A percentile compares a stretch with the other conserved stretches of the same genome.
Evolutionary conservation across 805 yeast genomes (phyloP).

Genomic region (Wickerhamiella spandovensis): DNA sequence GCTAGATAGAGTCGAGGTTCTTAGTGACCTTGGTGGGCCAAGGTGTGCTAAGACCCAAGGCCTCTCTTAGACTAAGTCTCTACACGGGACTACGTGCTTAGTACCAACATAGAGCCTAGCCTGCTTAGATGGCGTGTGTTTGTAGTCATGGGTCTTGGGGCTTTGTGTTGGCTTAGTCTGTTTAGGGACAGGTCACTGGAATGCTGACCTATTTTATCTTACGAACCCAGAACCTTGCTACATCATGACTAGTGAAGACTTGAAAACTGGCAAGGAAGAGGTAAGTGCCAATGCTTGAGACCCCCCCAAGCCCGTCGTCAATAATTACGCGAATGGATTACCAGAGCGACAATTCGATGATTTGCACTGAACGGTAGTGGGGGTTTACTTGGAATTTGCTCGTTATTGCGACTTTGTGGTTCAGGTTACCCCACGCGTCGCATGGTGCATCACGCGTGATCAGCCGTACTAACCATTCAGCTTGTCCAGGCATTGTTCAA

Average conservation of each 20-base stretch:
- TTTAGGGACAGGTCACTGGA: neutral
- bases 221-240: neutral
- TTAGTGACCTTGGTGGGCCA: too few relatives aligned
- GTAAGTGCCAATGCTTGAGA: constrained; percentile 17
- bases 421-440: neutral
- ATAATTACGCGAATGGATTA: neutral
- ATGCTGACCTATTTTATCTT: neutral
- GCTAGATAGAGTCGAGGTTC: too few relatives aligned
- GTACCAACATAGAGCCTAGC: neutral
- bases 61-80: too few relatives aligned
- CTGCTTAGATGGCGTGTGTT: neutral
- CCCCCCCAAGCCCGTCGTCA: neutral
- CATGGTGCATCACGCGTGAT: neutral
- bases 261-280: constrained; percentile 25
- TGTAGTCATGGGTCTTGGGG: neutral
- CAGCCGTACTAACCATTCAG: constrained; percentile 23
- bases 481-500: constrained; percentile 70
- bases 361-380: neutral
- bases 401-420: neutral
- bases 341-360: neutral
- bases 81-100: too few relatives aligned
- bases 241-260: constrained; percentile 2
- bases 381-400: neutral
- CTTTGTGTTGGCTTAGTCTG: neutral
- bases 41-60: too few relatives aligned